Conservation (phyloP, 2,329 filamentous ascomycete genomes). For the Metarhizium humberi region DNA sequence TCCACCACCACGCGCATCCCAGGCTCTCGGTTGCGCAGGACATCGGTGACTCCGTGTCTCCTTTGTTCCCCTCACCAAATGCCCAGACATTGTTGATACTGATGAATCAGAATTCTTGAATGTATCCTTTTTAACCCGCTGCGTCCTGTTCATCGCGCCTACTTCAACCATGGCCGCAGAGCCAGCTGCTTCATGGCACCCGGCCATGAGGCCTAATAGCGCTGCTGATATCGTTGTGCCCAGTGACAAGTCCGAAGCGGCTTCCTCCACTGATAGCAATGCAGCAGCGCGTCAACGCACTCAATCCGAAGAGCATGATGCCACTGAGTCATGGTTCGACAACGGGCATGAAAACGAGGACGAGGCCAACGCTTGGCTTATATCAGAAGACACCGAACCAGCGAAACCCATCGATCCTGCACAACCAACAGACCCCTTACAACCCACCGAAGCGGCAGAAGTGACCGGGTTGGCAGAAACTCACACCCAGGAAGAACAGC, state of each 20-base stretch:
- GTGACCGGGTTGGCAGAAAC: not conserved
- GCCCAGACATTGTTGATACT: not conserved
- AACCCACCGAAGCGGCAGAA: not conserved
- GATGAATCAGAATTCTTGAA: not conserved
- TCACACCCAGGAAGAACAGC: not conserved
- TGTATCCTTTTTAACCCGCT: not conserved
- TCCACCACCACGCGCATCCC: not conserved
- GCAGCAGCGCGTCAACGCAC: not conserved
- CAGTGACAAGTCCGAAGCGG: not conserved
- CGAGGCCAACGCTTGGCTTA: conserved; percentile 14
- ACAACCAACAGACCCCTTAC: not conserved
- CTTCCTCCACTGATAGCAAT: not conserved
- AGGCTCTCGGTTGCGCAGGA: not conserved
- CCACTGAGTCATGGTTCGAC: not conserved
- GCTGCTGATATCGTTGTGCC: conserved; percentile 1
- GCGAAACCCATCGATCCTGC: not conserved
- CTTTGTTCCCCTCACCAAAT: conserved; percentile 8
- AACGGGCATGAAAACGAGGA: conserved; percentile 9
- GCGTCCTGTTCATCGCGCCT: conserved; percentile 6
- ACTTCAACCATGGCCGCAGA: conserved; percentile 26
- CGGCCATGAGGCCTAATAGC: conserved; percentile 29
- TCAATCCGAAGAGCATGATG: not conserved
- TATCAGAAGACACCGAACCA: conserved; percentile 8
- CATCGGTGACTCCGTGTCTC: not conserved
- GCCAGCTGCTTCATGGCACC: conserved; percentile 28